A percentile compares a stretch with the other conserved stretches of the same genome.
Evolutionary conservation across 2,329 filamentous ascomycete species (phyloP).

Genomic region (Talaromyces verruculosus): DNA sequence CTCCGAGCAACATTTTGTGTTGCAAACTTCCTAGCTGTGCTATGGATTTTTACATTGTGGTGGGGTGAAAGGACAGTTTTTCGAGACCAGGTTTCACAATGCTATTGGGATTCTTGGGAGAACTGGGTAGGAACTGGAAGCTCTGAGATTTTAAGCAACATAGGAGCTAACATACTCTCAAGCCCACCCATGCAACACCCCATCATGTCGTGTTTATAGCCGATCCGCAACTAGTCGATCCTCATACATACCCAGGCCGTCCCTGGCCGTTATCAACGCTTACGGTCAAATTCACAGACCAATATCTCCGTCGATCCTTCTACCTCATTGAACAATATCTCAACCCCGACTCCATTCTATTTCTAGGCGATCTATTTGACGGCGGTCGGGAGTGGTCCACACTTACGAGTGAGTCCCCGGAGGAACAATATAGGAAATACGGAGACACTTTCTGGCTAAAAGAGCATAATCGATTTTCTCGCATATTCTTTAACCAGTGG

Average conservation of each 20-base stretch:
- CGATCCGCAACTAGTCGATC: slow-evolving; percentile 88
- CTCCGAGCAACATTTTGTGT: slow-evolving; percentile 40
- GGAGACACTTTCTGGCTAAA: slow-evolving; percentile 79
- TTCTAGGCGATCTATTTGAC: slow-evolving; percentile 92
- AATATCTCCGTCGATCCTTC: slow-evolving; percentile 83
- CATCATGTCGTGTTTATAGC: slow-evolving; percentile 83
- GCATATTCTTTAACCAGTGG: slow-evolving; percentile 76
- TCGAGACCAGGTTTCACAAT: slow-evolving; percentile 65
- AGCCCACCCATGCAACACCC: slow-evolving; percentile 76
- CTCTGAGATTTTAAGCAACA: neutral
- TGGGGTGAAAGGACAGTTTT: slow-evolving; percentile 86
- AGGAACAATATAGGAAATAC: slow-evolving; percentile 72
- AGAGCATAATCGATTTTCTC: slow-evolving; percentile 83
- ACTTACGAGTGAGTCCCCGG: slow-evolving; percentile 57
- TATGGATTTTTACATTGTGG: slow-evolving; percentile 77
- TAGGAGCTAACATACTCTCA: slow-evolving; percentile 19
- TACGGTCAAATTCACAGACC: slow-evolving; percentile 76
- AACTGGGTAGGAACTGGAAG: slow-evolving; percentile 66
- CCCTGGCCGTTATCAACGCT: slow-evolving; percentile 68
- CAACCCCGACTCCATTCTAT: slow-evolving; percentile 83
- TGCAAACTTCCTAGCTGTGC: slow-evolving; percentile 63
- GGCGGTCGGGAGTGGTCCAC: slow-evolving; percentile 95
- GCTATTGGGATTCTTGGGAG: slow-evolving; percentile 87
- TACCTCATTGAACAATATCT: slow-evolving; percentile 71
- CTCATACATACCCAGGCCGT: slow-evolving; percentile 88